phyloP scores from a whole-genome alignment of 2,329 filamentous ascomycete species.

The Trichoderma semiorbis region DNA sequence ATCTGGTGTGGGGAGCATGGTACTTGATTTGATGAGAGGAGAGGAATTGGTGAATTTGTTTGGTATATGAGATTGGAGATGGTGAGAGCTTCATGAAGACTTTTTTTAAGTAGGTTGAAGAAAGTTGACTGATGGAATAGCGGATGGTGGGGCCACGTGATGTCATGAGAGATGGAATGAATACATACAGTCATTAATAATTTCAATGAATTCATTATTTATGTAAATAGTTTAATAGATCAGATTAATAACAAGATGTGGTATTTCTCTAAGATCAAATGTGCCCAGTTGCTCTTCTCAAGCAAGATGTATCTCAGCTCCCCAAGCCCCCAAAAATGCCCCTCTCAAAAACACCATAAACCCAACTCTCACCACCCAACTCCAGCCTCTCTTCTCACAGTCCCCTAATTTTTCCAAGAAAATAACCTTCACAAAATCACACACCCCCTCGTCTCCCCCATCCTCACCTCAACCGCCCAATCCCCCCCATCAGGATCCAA shows the following conservation, averaged over 20 bases:
- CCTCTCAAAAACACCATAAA: not conserved
- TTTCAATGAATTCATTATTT: not conserved
- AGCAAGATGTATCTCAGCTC: not conserved
- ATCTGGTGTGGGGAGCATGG: constrained; percentile 88
- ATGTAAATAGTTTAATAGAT: not conserved
- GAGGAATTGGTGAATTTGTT: not conserved
- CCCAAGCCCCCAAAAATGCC: not conserved
- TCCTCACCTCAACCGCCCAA: constrained; percentile 36
- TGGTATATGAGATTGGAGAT: not conserved
- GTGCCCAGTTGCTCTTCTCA: not conserved
- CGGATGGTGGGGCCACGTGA: constrained; percentile 26
- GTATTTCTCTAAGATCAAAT: not conserved
- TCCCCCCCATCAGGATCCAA: constrained; percentile 40
- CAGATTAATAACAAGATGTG: rapidly evolving
- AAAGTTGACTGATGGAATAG: not conserved
- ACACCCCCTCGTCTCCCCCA: constrained; percentile 26
- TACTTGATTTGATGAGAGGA: not conserved
- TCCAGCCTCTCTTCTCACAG: not conserved
- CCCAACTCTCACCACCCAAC: not conserved
- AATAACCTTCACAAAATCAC: constrained; percentile 27
- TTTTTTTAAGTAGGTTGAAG: constrained; percentile 1
- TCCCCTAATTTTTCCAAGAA: not conserved
- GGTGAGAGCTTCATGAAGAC: constrained; percentile 16
- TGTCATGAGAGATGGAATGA: constrained; percentile 15
- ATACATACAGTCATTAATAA: not conserved